These are phyloP conservation scores for Usnea hakonensis DNA, from an alignment of 495 filamentous ascomycete genomes.

Conservation along the genomic window DNA sequence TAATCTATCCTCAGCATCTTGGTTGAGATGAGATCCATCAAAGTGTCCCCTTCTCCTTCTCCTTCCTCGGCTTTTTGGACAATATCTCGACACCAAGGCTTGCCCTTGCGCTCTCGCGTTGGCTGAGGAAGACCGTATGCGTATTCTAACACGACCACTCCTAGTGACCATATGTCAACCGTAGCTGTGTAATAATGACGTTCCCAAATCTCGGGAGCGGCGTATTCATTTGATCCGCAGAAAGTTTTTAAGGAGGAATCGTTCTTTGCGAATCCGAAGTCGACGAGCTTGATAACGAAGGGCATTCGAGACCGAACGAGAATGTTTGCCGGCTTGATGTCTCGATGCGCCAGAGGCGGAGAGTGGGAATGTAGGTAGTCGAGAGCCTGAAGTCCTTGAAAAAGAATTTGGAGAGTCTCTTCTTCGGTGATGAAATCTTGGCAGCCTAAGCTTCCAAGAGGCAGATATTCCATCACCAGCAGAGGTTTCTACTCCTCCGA, in stretches of 20 bases:
- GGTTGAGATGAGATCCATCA: constrained; percentile 6
- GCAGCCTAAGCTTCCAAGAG: constrained; percentile 7
- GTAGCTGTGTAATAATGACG: constrained; percentile 11
- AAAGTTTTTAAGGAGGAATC: too few relatives aligned
- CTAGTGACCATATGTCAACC: constrained; percentile 13
- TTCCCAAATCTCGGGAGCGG: constrained; percentile 1
- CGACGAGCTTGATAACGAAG: constrained; percentile 5
- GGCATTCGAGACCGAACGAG: constrained; percentile 1
- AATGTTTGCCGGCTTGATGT: constrained; percentile 7
- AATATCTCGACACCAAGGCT: constrained; percentile 1
- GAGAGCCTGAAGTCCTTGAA: constrained; percentile 7
- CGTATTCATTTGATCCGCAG: too few relatives aligned
- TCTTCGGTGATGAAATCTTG: constrained; percentile 8
- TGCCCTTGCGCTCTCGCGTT: constrained; percentile 2
- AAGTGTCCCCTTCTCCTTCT: constrained; percentile 9
- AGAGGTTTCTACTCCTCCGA: constrained; percentile 9
- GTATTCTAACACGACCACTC: constrained; percentile 14
- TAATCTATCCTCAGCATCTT: constrained; percentile 7
- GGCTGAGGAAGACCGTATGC: constrained; percentile 8
- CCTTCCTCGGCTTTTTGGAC: neutral
- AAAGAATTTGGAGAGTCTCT: constrained; percentile 5
- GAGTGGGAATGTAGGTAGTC: constrained; percentile 6
- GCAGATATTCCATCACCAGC: constrained; percentile 7
- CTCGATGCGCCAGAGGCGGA: constrained; percentile 7
- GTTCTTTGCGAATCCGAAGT: neutral